Percentiles rank a stretch among this genome's conserved stretches.
phyloP scores from a whole-genome alignment of 192 early-diverging fungal species.

The Rhizoclosmatium globosum region DNA sequence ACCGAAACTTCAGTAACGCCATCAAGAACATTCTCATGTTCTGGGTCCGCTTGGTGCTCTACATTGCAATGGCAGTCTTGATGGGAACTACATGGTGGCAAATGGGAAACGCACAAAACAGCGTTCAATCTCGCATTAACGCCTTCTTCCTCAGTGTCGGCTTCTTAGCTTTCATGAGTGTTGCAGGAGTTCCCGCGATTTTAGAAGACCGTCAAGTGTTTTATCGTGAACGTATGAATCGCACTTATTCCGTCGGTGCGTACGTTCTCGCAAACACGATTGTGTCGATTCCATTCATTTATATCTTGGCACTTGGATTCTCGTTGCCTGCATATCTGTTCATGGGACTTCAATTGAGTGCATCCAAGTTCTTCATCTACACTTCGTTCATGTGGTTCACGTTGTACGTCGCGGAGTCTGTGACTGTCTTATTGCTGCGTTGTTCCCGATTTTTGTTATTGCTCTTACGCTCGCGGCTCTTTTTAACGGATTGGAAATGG shows the following conservation, averaged over 20 bases:
- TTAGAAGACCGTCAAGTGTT: conserved; percentile 52
- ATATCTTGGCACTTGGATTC: conserved; percentile 41
- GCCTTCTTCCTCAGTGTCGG: conserved; percentile 43
- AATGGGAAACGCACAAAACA: not conserved
- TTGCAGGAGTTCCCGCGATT: conserved; percentile 52
- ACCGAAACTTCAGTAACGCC: conserved; percentile 29
- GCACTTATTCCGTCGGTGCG: conserved; percentile 38
- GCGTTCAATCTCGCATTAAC: conserved; percentile 36
- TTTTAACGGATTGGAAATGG: conserved; percentile 36
- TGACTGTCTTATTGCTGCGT: conserved; percentile 42
- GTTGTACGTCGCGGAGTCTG: conserved; percentile 46
- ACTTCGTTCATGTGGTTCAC: conserved; percentile 45
- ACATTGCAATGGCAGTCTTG: conserved; percentile 42
- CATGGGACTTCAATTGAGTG: not conserved
- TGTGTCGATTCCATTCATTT: conserved; percentile 42
- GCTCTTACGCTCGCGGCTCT: conserved; percentile 42
- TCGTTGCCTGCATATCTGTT: conserved; percentile 37
- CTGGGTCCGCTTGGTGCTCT: conserved; percentile 45
- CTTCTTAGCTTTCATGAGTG: conserved; percentile 47
- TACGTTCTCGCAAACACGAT: conserved; percentile 47
- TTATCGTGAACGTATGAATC: conserved; percentile 46
- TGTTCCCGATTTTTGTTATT: conserved; percentile 52
- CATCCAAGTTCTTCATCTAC: conserved; percentile 45
- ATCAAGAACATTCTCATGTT: conserved; percentile 43
- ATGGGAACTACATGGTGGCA: conserved; percentile 41